Percentiles rank a stretch among this genome's conserved stretches.
Evolutionary conservation across 2,329 filamentous ascomycete species (phyloP).

Genomic region (Aureobasidium sp.): DNA sequence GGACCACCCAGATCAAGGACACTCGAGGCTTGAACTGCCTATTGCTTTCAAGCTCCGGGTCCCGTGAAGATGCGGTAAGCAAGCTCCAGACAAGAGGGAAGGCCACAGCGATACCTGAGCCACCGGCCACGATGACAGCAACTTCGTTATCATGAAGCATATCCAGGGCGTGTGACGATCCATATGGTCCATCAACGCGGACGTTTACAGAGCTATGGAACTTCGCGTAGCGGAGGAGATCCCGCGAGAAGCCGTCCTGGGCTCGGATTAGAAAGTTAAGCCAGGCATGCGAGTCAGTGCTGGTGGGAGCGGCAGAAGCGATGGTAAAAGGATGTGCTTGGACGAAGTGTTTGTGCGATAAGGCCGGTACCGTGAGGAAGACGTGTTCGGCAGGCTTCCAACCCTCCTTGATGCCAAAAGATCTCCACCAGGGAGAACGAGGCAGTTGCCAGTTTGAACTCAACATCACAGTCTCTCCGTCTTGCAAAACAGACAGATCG

Average conservation of each 20-base stretch:
- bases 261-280: slow-evolving; percentile 54
- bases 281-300: slow-evolving; percentile 39
- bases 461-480: slow-evolving; percentile 49
- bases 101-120: slow-evolving; percentile 58
- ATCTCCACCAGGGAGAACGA: background rate
- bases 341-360: slow-evolving; percentile 46
- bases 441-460: slow-evolving; percentile 39
- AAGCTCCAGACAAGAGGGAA: slow-evolving; percentile 53
- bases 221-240: slow-evolving; percentile 47
- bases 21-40: slow-evolving; percentile 31
- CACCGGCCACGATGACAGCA: slow-evolving; percentile 54
- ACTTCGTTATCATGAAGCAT: slow-evolving; percentile 45
- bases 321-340: slow-evolving; percentile 64
- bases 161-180: slow-evolving; percentile 49
- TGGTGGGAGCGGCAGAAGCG: slow-evolving; percentile 50
- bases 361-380: slow-evolving; percentile 53
- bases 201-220: slow-evolving; percentile 39
- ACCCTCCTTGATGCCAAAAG: slow-evolving; percentile 37
- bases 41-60: slow-evolving; percentile 20
- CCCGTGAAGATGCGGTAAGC: slow-evolving; percentile 19
- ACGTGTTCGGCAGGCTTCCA: slow-evolving; percentile 59
- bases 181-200: slow-evolving; percentile 59
- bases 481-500: slow-evolving; percentile 48
- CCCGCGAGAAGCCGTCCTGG: slow-evolving; percentile 53
- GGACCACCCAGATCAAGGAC: slow-evolving; percentile 54